A percentile compares a stretch with the other conserved stretches of the same genome.
These are phyloP conservation scores for Herpetospermum pedunculosum DNA, from an alignment of 306 rosid species.

Conservation along the genomic window DNA sequence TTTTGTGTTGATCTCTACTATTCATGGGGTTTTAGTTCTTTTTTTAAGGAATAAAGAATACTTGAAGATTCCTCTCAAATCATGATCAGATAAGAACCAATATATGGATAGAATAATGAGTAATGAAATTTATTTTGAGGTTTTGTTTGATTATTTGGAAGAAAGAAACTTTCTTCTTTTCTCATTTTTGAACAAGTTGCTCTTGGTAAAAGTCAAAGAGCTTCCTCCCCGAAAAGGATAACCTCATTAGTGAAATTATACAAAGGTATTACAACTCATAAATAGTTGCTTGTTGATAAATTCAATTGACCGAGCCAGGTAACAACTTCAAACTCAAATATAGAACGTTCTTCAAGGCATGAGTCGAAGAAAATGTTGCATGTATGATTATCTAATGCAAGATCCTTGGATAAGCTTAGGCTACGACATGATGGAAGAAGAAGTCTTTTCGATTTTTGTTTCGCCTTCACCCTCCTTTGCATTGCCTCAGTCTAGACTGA, in stretches of 20 bases:
- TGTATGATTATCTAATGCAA: too few relatives aligned
- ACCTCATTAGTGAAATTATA: background rate
- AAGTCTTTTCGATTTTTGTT: too few relatives aligned
- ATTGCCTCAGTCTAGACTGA: too few relatives aligned
- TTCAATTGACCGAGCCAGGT: too few relatives aligned
- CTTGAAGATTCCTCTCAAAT: background rate
- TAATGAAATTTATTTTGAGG: background rate
- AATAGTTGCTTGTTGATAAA: background rate
- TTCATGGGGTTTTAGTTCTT: background rate
- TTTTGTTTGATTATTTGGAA: background rate
- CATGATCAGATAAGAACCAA: background rate
- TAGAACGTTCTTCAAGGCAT: too few relatives aligned
- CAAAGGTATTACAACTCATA: background rate
- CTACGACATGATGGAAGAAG: too few relatives aligned
- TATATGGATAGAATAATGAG: background rate
- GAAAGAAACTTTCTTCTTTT: background rate
- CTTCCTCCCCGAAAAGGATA: background rate
- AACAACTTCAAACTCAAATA: too few relatives aligned
- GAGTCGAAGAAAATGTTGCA: background rate
- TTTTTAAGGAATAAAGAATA: background rate
- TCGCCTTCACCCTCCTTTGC: too few relatives aligned
- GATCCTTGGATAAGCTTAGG: too few relatives aligned
- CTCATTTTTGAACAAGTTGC: background rate
- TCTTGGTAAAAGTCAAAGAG: background rate
- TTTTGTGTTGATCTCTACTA: background rate